Conservation (phyloP, 768 basidiomycete species). For the Leccinum obscurum region DNA sequence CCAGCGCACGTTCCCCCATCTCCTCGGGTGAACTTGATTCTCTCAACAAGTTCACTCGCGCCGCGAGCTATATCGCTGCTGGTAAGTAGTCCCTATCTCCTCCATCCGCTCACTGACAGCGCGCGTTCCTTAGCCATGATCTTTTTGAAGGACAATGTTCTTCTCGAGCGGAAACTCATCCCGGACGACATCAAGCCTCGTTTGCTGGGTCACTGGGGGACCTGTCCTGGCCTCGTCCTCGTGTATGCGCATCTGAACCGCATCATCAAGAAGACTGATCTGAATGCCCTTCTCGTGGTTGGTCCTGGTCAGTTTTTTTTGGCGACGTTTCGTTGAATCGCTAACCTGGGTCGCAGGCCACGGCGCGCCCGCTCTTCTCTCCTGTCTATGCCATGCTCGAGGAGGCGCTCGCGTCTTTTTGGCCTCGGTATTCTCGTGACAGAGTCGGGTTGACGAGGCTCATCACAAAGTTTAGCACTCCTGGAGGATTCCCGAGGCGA, state of each 20-base stretch:
- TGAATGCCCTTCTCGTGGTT: slow-evolving; percentile 74
- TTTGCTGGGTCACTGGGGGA: slow-evolving; percentile 84
- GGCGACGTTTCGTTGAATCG: neutral
- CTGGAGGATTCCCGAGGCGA: slow-evolving; percentile 81
- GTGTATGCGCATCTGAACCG: slow-evolving; percentile 71
- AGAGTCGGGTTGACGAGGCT: slow-evolving; percentile 62
- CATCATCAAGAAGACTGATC: slow-evolving; percentile 56
- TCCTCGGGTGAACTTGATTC: slow-evolving; percentile 50
- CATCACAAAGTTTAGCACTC: slow-evolving; percentile 73
- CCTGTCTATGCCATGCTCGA: slow-evolving; percentile 78
- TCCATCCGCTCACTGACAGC: neutral
- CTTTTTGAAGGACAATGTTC: slow-evolving; percentile 72
- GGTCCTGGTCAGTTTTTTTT: slow-evolving; percentile 56
- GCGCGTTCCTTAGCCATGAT: slow-evolving; percentile 63
- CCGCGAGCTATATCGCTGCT: slow-evolving; percentile 70
- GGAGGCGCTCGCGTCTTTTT: slow-evolving; percentile 61
- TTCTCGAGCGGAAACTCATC: slow-evolving; percentile 59
- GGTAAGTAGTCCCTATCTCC: slow-evolving; percentile 39
- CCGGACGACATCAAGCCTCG: slow-evolving; percentile 77
- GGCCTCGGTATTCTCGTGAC: slow-evolving; percentile 58
- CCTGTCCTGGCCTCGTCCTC: slow-evolving; percentile 75
- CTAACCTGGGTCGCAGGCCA: slow-evolving; percentile 46
- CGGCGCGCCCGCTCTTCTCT: slow-evolving; percentile 85
- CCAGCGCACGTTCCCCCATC: slow-evolving; percentile 49
- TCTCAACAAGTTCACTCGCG: slow-evolving; percentile 54